phyloP scores from a whole-genome alignment of 1,284 basidiomycete species.

The Melanopsichium pennsylvanicum region DNA sequence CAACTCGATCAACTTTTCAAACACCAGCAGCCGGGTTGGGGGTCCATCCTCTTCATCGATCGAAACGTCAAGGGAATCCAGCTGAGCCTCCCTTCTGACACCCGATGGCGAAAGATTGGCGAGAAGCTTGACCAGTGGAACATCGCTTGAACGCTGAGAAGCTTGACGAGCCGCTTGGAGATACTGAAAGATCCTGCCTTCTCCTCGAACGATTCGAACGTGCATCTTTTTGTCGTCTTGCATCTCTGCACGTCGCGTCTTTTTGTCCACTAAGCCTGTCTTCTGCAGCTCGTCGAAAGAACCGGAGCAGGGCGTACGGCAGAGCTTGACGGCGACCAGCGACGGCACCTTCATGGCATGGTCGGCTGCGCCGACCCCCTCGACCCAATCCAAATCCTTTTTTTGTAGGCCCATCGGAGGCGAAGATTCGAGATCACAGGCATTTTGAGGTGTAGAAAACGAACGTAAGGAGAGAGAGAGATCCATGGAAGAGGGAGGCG shows the following conservation, averaged over 20 bases:
- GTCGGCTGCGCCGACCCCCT: neutral
- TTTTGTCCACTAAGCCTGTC: constrained; percentile 38
- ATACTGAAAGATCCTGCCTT: constrained; percentile 52
- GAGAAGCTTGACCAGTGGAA: constrained; percentile 41
- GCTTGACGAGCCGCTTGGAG: constrained; percentile 37
- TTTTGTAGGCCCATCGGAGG: neutral
- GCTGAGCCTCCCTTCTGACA: neutral
- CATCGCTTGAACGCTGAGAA: constrained; percentile 13
- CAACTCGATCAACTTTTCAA: constrained; percentile 54
- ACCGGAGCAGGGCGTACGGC: constrained; percentile 53
- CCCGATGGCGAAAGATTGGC: constrained; percentile 35
- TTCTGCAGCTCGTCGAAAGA: constrained; percentile 57
- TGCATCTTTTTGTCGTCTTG: constrained; percentile 35
- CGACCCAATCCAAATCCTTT: neutral
- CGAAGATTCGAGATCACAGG: constrained; percentile 1
- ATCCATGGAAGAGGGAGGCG: constrained; percentile 36
- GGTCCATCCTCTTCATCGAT: constrained; percentile 41
- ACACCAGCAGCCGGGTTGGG: constrained; percentile 45
- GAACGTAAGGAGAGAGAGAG: constrained; percentile 13
- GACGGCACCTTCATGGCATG: constrained; percentile 17
- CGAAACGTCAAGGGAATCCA: neutral
- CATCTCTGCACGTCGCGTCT: constrained; percentile 26
- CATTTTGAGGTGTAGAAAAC: constrained; percentile 7
- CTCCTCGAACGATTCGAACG: constrained; percentile 52
- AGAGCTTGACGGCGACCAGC: constrained; percentile 56